A percentile compares a stretch with the other conserved stretches of the same genome.
phyloP scores from a whole-genome alignment of 208 protist species.

The Polymyxa betae region DNA sequence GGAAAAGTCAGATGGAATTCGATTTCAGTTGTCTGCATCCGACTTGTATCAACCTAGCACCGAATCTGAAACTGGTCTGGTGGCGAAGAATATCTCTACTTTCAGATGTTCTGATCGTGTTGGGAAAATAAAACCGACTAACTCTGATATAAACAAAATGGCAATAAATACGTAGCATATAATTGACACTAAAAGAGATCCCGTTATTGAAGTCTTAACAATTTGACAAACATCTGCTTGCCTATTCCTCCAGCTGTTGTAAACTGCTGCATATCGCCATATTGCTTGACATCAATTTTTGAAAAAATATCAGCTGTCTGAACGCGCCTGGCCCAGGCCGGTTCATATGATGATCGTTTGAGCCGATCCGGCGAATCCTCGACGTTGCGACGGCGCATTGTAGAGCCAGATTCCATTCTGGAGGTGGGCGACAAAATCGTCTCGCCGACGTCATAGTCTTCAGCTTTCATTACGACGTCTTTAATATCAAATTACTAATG shows the following conservation, averaged over 20 bases:
- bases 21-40: slow-evolving; percentile 26
- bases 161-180: neutral
- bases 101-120: slow-evolving; percentile 33
- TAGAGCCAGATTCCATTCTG: neutral
- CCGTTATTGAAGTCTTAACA: neutral
- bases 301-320: slow-evolving; percentile 35
- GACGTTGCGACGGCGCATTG: neutral
- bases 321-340: neutral
- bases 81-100: neutral
- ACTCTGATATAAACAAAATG: slow-evolving; percentile 14
- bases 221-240: neutral
- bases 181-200: slow-evolving; percentile 20
- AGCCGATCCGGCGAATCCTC: neutral
- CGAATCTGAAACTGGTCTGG: neutral
- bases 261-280: neutral
- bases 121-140: neutral
- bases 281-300: slow-evolving; percentile 24
- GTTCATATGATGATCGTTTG: neutral
- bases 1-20: slow-evolving; percentile 44
- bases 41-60: slow-evolving; percentile 2
- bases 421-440: too few relatives aligned
- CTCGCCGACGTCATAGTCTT: too few relatives aligned
- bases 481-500: too few relatives aligned
- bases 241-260: slow-evolving; percentile 33
- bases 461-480: too few relatives aligned